These are phyloP conservation scores for Hypoxylon trugodes DNA, from an alignment of 495 filamentous ascomycete species.

Conservation along the genomic window DNA sequence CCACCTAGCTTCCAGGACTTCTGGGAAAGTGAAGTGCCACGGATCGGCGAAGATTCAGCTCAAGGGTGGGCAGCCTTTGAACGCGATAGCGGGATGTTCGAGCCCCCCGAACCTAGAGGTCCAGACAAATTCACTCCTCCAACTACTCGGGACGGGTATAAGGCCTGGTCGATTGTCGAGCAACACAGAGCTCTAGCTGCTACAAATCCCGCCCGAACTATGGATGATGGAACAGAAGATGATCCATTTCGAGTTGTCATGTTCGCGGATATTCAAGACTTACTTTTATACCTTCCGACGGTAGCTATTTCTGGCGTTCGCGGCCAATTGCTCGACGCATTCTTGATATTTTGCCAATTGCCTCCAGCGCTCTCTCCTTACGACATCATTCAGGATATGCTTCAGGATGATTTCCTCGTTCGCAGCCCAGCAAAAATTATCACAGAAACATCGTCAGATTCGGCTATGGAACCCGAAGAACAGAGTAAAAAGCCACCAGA, in stretches of 20 bases:
- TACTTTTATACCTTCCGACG: constrained; percentile 63
- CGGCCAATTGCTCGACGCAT: constrained; percentile 67
- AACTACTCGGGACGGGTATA: constrained; percentile 49
- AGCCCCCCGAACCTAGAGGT: constrained; percentile 50
- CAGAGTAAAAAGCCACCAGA: constrained; percentile 41
- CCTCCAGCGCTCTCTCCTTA: constrained; percentile 56
- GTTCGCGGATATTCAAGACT: constrained; percentile 74
- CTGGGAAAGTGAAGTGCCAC: constrained; percentile 86
- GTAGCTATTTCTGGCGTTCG: constrained; percentile 45
- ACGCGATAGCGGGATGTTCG: constrained; percentile 40
- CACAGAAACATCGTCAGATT: constrained; percentile 4
- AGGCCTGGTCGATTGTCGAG: constrained; percentile 71
- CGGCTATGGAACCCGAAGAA: constrained; percentile 32
- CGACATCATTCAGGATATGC: constrained; percentile 18
- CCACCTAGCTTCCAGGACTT: constrained; percentile 67
- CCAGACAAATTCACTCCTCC: constrained; percentile 23
- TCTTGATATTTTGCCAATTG: constrained; percentile 74
- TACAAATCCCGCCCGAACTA: constrained; percentile 71
- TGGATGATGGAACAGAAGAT: constrained; percentile 68
- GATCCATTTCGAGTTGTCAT: constrained; percentile 83
- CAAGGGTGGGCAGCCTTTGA: constrained; percentile 72
- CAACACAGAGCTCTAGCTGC: constrained; percentile 54
- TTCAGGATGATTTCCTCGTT: constrained; percentile 50
- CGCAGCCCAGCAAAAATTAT: constrained; percentile 21
- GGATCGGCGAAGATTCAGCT: constrained; percentile 78